phyloP scores from a whole-genome alignment of 495 filamentous ascomycete genomes.

The Penicillium soppii region DNA sequence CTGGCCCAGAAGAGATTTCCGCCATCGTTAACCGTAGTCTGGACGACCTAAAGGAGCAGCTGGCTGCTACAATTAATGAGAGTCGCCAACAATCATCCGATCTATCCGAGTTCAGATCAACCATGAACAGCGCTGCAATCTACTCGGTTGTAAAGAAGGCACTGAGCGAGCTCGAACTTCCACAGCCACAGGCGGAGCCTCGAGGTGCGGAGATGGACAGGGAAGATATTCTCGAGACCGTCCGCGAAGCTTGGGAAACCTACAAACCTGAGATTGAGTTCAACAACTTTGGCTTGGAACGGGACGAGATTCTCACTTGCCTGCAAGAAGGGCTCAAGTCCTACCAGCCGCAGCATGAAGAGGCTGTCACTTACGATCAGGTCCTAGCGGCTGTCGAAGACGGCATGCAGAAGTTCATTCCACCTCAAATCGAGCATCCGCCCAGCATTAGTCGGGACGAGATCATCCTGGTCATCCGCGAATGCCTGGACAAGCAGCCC shows the following conservation, averaged over 20 bases:
- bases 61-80: slow-evolving; percentile 73
- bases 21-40: slow-evolving; percentile 77
- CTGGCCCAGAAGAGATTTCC: slow-evolving; percentile 68
- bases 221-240: slow-evolving; percentile 80
- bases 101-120: slow-evolving; percentile 45
- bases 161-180: slow-evolving; percentile 59
- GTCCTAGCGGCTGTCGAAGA: slow-evolving; percentile 79
- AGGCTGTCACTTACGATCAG: slow-evolving; percentile 69
- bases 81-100: slow-evolving; percentile 64
- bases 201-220: slow-evolving; percentile 53
- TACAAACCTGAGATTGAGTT: slow-evolving; percentile 91
- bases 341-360: slow-evolving; percentile 60
- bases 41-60: slow-evolving; percentile 74
- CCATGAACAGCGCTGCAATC: slow-evolving; percentile 73
- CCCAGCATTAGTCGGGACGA: slow-evolving; percentile 61
- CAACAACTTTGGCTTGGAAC: slow-evolving; percentile 82
- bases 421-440: slow-evolving; percentile 65
- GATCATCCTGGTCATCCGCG: slow-evolving; percentile 5
- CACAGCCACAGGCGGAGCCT: slow-evolving; percentile 35
- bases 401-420: slow-evolving; percentile 73
- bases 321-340: slow-evolving; percentile 78
- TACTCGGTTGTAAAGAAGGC: slow-evolving; percentile 78
- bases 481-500: slow-evolving; percentile 9
- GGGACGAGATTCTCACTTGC: slow-evolving; percentile 83
- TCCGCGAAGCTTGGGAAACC: slow-evolving; percentile 84